Evolutionary conservation across 1,139 yeast genomes (phyloP), one percentile per base, ranked within the genome.

Genomic region (Hyphopichia khmerensis): DNA sequence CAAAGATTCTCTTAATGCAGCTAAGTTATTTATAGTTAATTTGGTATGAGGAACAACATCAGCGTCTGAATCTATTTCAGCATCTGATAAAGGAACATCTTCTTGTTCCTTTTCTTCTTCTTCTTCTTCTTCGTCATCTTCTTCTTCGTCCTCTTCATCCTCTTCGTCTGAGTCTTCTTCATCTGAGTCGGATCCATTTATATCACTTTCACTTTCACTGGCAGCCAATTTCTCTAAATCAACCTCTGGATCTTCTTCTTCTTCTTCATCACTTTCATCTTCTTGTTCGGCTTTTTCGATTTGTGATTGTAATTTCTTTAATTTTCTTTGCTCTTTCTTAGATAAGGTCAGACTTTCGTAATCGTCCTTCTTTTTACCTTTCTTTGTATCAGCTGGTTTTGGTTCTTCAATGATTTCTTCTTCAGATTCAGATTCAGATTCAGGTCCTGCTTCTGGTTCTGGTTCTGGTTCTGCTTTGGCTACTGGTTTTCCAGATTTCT

Each of bases 41-140:
- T 90, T 90, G 46, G 95, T 90, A 67, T 86, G 82, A 40, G 99
- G 97, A 26, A 91, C 87, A 32, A 87, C 78, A 59, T 89, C 96
- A 14, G 95, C 95, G 57, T 88, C 96, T 4, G 87, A 85, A 55
- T 86, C 95, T 36, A 84, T 67, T 57, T 87, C 95, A 33, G 83
- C 95, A 45, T 86, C 93, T 1, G 91, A 84, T 43, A 84, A 73
- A 35, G 91, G 84, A 35, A 86, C 72, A 50, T 85, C 93, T 55
- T 84, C 70, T n/a, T 50, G 72, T n/a, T 63, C 70, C n/a, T n/a
- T n/a, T 24, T 67, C 77, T 6, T 64, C 79, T 0, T 65, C 75
- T 0, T 67, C 77, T 4, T 69, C 77, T 0, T 67, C 79, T 16
- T 64, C 75, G 3, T 69, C 76, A 0, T 72, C 75, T 2, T 66